These are phyloP conservation scores for Spraguea lophii DNA, from an alignment of 371 early-diverging fungal species.

Conservation along the genomic window DNA sequence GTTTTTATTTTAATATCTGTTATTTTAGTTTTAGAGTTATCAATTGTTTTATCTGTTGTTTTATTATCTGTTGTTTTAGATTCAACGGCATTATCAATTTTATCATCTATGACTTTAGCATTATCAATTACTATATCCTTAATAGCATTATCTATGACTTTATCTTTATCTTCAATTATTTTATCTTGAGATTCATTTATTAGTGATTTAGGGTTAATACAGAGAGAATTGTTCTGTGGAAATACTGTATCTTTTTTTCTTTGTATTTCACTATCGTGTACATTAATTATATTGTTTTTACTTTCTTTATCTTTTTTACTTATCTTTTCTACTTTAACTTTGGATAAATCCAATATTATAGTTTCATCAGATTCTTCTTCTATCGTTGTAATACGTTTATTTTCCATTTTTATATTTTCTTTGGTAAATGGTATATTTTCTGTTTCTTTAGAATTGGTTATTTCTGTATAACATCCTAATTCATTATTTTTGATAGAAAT, in stretches of 20 bases:
- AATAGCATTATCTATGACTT: no score
- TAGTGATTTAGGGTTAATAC: background rate
- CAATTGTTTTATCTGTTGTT: no score
- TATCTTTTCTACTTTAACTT: background rate
- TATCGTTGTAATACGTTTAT: background rate
- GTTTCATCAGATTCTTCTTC: background rate
- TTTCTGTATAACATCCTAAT: conserved; percentile 21
- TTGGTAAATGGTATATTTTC: background rate
- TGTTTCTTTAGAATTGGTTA: no score
- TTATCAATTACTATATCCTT: no score
- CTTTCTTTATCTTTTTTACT: background rate
- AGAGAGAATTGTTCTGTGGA: background rate
- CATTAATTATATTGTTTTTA: no score
- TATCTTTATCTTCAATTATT: background rate
- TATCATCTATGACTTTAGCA: no score
- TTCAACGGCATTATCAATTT: no score
- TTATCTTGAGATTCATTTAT: background rate
- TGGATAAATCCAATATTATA: background rate
- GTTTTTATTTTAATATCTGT: background rate
- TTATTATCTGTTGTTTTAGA: no score
- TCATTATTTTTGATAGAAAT: no score
- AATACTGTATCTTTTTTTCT: background rate
- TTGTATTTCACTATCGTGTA: no score
- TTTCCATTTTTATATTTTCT: background rate
- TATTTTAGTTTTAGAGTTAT: background rate